Evolutionary conservation across 2,329 filamentous ascomycete species (phyloP), one percentile per base, ranked within the genome.

Genomic region (Colletotrichum sidae): DNA sequence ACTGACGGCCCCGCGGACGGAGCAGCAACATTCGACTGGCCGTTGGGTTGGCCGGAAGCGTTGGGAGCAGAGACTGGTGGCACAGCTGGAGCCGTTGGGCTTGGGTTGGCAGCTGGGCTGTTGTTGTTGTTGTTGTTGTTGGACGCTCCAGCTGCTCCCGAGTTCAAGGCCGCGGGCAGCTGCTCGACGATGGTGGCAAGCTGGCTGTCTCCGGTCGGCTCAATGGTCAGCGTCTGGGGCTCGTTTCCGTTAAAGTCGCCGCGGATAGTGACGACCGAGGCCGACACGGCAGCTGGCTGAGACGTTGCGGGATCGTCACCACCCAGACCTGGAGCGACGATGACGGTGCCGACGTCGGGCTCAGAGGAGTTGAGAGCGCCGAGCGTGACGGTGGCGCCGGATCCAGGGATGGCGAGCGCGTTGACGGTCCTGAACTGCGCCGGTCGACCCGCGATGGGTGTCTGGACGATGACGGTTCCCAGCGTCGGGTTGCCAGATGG

Each of bases 381-480:
- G 46, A 65, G 8, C 3, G 62, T 65, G 37, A 62, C 49, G 4
- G 17, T 62, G 8, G 52, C 58, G 7, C 62, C 62, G 7, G n/a
- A 9, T 9, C 62, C 62, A 1, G 41, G n/a, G 11, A 65, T 53
- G 1, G 62, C 38, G 7, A 53, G 52, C n/a, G 62, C 62, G 13
- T 49, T 35, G 34, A 61, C 4, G 2, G 62, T 65, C 10, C 17
- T 44, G 47, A 65, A 56, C 5, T 41, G 12, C 7, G 37, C 42
- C 0, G 58, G 62, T 6, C 13, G 37, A 6, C n/a, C 58, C 6
- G 49, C 38, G 9, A 51, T 17, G 8, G 64, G 42, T 13, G 64
- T 58, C 8, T 67, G 64, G 2, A 67, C 46, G 12, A 67, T 59
- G 17, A 67, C 41, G 44, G 64, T 67, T 2, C 60, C 64, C 42